Percentiles rank a stretch among this genome's conserved stretches.
Conservation (phyloP, 2,329 filamentous ascomycete species). For the Rhexocercosporidium sp. region DNA sequence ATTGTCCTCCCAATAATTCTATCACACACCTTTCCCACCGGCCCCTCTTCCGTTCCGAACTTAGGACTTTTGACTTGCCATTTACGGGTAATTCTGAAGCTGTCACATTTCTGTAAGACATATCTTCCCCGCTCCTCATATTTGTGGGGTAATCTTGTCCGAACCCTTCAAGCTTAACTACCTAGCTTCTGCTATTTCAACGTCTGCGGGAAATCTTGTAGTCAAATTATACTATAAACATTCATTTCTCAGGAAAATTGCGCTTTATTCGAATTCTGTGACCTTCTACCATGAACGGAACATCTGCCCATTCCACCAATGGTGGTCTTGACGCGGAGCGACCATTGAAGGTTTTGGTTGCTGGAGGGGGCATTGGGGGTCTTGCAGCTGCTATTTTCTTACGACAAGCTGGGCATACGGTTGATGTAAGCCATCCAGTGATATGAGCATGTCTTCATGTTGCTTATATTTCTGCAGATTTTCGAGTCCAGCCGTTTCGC, state of each 20-base stretch:
- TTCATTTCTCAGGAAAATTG: background rate
- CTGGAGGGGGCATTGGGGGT: conserved; percentile 56
- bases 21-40: too few relatives aligned
- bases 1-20: background rate
- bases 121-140: background rate
- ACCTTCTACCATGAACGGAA: background rate
- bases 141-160: background rate
- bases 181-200: background rate
- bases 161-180: background rate
- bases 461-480: conserved; percentile 45
- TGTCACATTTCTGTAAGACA: background rate
- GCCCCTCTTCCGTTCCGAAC: background rate
- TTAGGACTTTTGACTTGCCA: background rate
- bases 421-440: conserved; percentile 19
- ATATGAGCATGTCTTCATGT: background rate
- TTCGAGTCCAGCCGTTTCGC: conserved; percentile 62
- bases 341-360: conserved; percentile 25
- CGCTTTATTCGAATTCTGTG: background rate
- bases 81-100: background rate
- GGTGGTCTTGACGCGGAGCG: background rate
- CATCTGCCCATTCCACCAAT: background rate
- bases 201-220: background rate
- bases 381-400: conserved; percentile 55
- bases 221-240: background rate
- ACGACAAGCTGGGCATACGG: conserved; percentile 24